Evolutionary conservation across 257 asterid species (phyloP), one percentile per base, ranked within the genome.

Genomic region (Cynanchum wilfordii): DNA sequence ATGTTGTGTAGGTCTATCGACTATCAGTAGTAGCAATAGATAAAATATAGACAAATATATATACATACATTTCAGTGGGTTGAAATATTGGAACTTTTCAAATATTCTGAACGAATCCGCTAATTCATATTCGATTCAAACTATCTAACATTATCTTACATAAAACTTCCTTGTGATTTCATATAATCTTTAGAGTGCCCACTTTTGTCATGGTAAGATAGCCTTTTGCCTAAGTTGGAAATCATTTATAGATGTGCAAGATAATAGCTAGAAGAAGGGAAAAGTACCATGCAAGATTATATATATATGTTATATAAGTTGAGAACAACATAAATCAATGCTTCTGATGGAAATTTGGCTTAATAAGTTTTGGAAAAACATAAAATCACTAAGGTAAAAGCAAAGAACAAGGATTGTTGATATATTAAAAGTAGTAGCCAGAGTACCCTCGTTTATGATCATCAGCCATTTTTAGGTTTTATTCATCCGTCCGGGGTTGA

Each of bases 391-490:
- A 2, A 52, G 4, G 45, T 29, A 9, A 10, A 10, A 11, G 38
- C 24, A 71, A 11, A 55, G 40, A 42, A 71, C 54, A 57, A 40
- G 1, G n/a, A 56, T 42, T 1, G 42, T 30, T 30, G 33, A 30
- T 30, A n/a, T 56, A 55, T 22, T 0, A 13, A 9, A 62, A 8
- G 68, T 24, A 42, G 19, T 10, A 33, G 15, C 19, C 19, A 36
- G 51, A 36, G 45, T 30, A 44, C 68, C 24, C 25, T 44, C 69
- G 44, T 38, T 6, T 38, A 42, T 7, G 9, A 40, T 63, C 63
- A 82, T 51, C 82, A 80, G n/a, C 76, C 87, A 56, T 33, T 7
- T 42, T 81, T 86, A 13, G 85, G 83, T 45, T 42, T 86, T 89
- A 16, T 69, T 86, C 91, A 16, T 69, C 49, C 22, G 71, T 67